A percentile compares a stretch with the other conserved stretches of the same genome.
phyloP scores from a whole-genome alignment of 257 asterid species.

The Solanum corneliomulleri region DNA sequence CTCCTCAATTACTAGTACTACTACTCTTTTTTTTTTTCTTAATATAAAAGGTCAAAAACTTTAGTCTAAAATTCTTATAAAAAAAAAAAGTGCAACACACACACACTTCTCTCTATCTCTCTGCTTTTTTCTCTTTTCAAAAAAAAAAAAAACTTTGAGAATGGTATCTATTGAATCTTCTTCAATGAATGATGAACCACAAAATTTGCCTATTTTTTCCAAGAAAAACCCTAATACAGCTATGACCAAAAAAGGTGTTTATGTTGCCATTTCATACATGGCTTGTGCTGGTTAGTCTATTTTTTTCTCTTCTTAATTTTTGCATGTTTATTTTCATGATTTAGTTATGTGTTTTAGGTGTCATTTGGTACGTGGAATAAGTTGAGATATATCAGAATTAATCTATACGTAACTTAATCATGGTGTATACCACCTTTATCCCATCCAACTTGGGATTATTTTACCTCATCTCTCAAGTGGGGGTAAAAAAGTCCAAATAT shows the following conservation, averaged over 20 bases:
- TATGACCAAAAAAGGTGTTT: constrained; percentile 11
- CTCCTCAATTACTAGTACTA: background rate
- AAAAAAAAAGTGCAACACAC: background rate
- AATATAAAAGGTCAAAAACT: background rate
- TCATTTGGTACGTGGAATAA: background rate
- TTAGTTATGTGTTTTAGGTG: background rate
- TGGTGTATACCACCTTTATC: background rate
- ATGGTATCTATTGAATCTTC: background rate
- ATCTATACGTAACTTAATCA: background rate
- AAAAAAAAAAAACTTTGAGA: background rate
- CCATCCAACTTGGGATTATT: background rate
- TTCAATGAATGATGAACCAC: background rate
- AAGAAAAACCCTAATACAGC: background rate
- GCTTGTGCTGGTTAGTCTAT: constrained; percentile 12
- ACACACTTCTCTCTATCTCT: background rate
- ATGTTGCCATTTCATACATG: constrained; percentile 14
- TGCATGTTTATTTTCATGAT: background rate
- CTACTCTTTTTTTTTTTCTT: background rate
- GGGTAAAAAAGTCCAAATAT: background rate
- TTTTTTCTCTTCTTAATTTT: background rate
- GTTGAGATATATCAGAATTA: background rate
- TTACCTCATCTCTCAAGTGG: background rate
- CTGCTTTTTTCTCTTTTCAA: background rate
- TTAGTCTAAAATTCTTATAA: background rate
- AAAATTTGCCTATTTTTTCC: background rate